Conservation (phyloP, 1,284 basidiomycete species). For the Ceratobasidium papillatum region DNA sequence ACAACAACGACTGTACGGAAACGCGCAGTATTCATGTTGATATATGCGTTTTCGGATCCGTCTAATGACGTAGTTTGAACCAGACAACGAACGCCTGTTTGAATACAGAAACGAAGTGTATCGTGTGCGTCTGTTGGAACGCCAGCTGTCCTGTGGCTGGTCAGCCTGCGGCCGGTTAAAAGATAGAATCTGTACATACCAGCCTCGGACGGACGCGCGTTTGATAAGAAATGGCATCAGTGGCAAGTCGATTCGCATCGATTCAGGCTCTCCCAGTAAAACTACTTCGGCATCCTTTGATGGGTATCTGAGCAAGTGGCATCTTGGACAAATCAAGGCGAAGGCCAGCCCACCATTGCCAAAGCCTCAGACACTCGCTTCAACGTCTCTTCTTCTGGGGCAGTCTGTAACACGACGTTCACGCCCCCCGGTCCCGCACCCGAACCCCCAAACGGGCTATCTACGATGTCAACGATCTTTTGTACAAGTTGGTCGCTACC, state of each 20-base stretch:
- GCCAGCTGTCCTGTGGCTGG: conserved; percentile 28
- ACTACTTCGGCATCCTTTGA: conserved; percentile 29
- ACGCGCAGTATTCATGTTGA: conserved; percentile 10
- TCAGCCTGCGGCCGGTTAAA: background rate
- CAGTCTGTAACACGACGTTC: conserved; percentile 29
- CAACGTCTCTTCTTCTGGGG: conserved; percentile 34
- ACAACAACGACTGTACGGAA: conserved; percentile 27
- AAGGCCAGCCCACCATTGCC: conserved; percentile 20
- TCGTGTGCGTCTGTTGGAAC: conserved; percentile 22
- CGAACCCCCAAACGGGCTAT: conserved; percentile 7
- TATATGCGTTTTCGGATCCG: conserved; percentile 20
- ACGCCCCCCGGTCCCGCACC: conserved; percentile 19
- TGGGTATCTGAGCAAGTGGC: background rate
- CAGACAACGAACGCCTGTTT: conserved; percentile 20
- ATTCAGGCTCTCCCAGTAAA: conserved; percentile 28
- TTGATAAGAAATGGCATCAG: conserved; percentile 36
- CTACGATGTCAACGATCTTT: conserved; percentile 18
- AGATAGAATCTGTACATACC: conserved; percentile 3
- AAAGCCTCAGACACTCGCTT: conserved; percentile 20
- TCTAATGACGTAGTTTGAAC: conserved; percentile 7
- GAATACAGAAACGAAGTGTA: conserved; percentile 33
- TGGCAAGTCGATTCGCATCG: conserved; percentile 27
- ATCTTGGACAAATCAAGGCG: background rate
- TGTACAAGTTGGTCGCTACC: background rate
- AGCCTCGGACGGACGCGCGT: conserved; percentile 27